These are phyloP conservation scores for Petasospora rhodanensis DNA, from an alignment of 1,139 yeast genomes.

Conservation along the genomic window DNA sequence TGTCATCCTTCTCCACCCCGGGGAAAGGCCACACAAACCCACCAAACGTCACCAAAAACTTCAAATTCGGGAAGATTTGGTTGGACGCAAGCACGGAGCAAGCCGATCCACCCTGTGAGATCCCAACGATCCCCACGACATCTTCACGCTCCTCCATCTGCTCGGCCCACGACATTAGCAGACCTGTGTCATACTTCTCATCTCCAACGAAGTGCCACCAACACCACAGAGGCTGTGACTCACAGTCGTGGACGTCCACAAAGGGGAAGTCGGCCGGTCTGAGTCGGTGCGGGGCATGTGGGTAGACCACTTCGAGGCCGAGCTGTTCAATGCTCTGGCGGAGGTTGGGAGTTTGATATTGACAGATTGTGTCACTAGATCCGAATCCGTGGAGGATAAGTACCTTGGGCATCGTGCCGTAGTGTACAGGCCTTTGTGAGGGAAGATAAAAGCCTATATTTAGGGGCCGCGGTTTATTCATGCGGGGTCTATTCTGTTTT, in stretches of 20 bases:
- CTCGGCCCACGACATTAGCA: not conserved
- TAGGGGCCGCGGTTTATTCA: too few species aligned
- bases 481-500: too few species aligned
- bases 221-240: constrained; percentile 3
- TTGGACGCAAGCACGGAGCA: constrained; percentile 3
- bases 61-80: constrained; percentile 8
- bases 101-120: constrained; percentile 14
- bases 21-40: constrained; percentile 9
- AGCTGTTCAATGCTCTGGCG: constrained; percentile 1
- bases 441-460: too few species aligned
- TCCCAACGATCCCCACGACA: constrained; percentile 13
- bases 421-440: too few species aligned
- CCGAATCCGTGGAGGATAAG: constrained; percentile 16
- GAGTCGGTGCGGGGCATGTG: constrained; percentile 8
- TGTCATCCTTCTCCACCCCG: not conserved
- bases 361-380: constrained; percentile 8
- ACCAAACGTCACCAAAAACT: constrained; percentile 10
- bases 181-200: not conserved
- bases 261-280: constrained; percentile 10
- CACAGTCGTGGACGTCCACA: constrained; percentile 10
- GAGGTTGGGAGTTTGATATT: constrained; percentile 8
- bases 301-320: constrained; percentile 9
- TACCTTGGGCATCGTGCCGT: too few species aligned
- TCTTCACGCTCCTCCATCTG: not conserved
- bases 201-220: constrained; percentile 14